Evolutionary conservation across 305 asterid species (phyloP).

Genomic region (Stenogyne calaminthoides): DNA sequence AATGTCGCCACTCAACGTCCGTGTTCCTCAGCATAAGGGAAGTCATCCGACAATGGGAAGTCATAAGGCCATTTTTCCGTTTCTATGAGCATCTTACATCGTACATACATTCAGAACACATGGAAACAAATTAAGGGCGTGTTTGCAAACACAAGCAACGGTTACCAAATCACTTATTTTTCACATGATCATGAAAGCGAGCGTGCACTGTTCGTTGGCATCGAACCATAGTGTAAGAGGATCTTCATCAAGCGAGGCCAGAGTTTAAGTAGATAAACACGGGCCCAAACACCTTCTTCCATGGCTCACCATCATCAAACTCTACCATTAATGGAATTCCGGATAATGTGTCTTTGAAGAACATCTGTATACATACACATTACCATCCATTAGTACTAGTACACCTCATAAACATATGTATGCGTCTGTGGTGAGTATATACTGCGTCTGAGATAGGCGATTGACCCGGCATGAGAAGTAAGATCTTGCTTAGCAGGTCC

Average conservation of each 20-base stretch:
- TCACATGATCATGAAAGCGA: no score
- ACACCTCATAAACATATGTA: not conserved
- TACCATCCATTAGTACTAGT: not conserved
- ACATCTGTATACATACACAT: constrained; percentile 60
- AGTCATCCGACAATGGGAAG: constrained; percentile 68
- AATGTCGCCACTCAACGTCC: constrained; percentile 65
- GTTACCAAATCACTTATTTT: no score
- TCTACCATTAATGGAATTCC: constrained; percentile 47
- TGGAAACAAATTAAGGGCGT: not conserved
- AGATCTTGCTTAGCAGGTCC: constrained; percentile 92
- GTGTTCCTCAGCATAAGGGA: constrained; percentile 45
- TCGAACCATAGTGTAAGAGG: constrained; percentile 67
- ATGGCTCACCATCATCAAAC: constrained; percentile 58
- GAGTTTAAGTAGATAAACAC: constrained; percentile 69
- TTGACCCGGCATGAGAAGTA: constrained; percentile 87
- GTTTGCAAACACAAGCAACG: no score
- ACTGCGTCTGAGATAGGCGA: constrained; percentile 62
- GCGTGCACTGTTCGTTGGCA: constrained; percentile 69
- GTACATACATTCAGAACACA: constrained; percentile 1
- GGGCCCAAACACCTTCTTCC: constrained; percentile 94
- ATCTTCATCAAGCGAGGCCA: constrained; percentile 35
- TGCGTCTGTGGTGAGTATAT: no score
- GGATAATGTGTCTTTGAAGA: constrained; percentile 81
- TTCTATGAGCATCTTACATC: constrained; percentile 69
- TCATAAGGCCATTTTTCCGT: constrained; percentile 80